phyloP scores from a whole-genome alignment of 139 green algal species.

The Coccomyxa sp. region DNA sequence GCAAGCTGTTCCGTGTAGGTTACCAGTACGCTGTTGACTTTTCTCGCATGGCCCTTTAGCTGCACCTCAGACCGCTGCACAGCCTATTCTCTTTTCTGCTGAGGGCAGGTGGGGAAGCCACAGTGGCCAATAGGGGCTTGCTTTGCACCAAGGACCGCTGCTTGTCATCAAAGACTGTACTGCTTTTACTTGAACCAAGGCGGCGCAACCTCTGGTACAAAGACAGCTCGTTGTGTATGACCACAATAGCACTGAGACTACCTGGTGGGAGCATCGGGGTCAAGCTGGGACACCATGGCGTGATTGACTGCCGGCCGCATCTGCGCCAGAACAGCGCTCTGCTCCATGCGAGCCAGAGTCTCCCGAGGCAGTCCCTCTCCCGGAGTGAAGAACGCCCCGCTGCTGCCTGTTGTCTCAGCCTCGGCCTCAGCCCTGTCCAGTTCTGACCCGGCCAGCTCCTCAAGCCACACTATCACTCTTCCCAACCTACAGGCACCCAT shows the following conservation, averaged over 20 bases:
- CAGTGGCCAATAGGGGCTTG: neutral
- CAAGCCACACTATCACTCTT: conserved; percentile 18
- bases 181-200: neutral
- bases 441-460: neutral
- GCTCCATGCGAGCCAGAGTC: neutral
- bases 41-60: no score
- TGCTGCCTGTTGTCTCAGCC: conserved; percentile 12
- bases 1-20: no score
- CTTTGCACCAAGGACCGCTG: no score
- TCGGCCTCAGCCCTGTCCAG: conserved; percentile 27
- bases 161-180: neutral
- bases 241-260: neutral
- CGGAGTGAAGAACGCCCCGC: neutral
- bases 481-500: neutral
- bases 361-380: neutral
- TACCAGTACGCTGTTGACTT: no score
- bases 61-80: no score
- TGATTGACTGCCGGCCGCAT: neutral
- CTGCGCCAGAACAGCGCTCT: neutral
- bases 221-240: neutral
- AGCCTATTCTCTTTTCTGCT: no score
- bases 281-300: conserved; percentile 56
- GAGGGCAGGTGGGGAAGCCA: no score
- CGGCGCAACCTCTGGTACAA: neutral
- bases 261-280: conserved; percentile 63